These are phyloP conservation scores for Mortierella sp. DNA, from an alignment of 371 early-diverging fungal genomes.

Conservation along the genomic window DNA sequence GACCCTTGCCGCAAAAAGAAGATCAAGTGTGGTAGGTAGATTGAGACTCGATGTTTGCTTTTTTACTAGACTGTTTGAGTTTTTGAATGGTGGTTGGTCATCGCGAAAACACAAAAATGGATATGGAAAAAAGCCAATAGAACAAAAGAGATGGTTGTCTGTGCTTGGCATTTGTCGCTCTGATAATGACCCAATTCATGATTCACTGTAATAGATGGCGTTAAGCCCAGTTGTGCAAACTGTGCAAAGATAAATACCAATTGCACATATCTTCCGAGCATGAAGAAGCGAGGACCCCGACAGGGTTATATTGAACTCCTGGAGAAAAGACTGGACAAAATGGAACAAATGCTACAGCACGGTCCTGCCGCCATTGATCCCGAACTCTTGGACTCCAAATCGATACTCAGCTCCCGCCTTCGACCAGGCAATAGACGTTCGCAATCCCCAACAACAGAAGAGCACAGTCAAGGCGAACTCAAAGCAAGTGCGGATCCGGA, in stretches of 20 bases:
- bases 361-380: conserved; percentile 48
- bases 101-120: conserved; percentile 20
- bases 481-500: conserved; percentile 22
- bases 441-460: conserved; percentile 4
- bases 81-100: conserved; percentile 27
- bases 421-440: conserved; percentile 34
- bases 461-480: neutral
- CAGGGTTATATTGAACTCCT: conserved; percentile 83
- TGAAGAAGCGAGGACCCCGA: conserved; percentile 84
- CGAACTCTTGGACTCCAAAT: conserved; percentile 44
- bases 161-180: neutral
- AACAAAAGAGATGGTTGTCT: neutral
- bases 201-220: conserved; percentile 68
- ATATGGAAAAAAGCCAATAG: conserved; percentile 2
- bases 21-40: conserved; percentile 61
- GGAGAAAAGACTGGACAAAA: conserved; percentile 75
- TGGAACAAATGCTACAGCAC: conserved; percentile 70
- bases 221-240: conserved; percentile 84
- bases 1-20: conserved; percentile 84
- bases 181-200: neutral
- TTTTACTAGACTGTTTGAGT: neutral
- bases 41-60: neutral
- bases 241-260: conserved; percentile 73
- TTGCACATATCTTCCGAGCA: conserved; percentile 83
- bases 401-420: conserved; percentile 37